A percentile compares a stretch with the other conserved stretches of the same genome.
Conservation (phyloP, 2,329 filamentous ascomycete species). For the Fusarium penzigii region DNA sequence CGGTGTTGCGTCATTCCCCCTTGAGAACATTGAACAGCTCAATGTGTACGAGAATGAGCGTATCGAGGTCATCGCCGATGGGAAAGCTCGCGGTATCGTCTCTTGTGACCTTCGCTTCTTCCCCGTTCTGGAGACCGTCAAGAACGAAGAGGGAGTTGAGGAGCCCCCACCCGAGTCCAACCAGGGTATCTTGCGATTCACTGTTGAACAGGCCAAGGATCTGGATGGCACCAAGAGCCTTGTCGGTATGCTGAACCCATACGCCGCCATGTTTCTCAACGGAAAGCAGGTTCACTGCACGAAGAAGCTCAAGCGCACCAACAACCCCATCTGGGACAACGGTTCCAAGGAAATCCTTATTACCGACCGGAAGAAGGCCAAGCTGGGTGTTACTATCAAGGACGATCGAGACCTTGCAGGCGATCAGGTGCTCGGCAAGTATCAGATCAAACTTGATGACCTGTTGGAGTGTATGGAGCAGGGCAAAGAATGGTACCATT, state of each 20-base stretch:
- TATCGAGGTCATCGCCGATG: slow-evolving; percentile 81
- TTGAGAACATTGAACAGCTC: slow-evolving; percentile 79
- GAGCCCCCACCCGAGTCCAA: slow-evolving; percentile 85
- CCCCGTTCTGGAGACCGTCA: slow-evolving; percentile 77
- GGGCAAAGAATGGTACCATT: slow-evolving; percentile 94
- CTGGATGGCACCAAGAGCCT: slow-evolving; percentile 90
- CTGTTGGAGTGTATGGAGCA: slow-evolving; percentile 89
- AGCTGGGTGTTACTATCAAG: slow-evolving; percentile 89
- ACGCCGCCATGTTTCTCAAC: slow-evolving; percentile 85
- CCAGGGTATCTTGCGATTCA: slow-evolving; percentile 92
- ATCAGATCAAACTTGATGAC: slow-evolving; percentile 94
- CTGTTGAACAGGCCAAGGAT: slow-evolving; percentile 94
- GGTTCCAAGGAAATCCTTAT: slow-evolving; percentile 93
- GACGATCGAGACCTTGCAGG: slow-evolving; percentile 84
- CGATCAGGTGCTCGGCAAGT: slow-evolving; percentile 85
- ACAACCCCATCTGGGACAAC: slow-evolving; percentile 95
- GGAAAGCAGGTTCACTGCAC: slow-evolving; percentile 88
- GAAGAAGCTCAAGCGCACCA: slow-evolving; percentile 92
- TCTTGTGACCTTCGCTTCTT: slow-evolving; percentile 90
- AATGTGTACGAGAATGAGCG: slow-evolving; percentile 80
- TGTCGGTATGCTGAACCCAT: slow-evolving; percentile 88
- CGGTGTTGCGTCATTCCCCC: slow-evolving; percentile 78
- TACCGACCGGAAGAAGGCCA: slow-evolving; percentile 87
- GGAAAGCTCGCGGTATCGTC: slow-evolving; percentile 78
- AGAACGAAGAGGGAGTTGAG: slow-evolving; percentile 72